phyloP scores from a whole-genome alignment of 2,329 filamentous ascomycete species.

The Fusarium sp. region DNA sequence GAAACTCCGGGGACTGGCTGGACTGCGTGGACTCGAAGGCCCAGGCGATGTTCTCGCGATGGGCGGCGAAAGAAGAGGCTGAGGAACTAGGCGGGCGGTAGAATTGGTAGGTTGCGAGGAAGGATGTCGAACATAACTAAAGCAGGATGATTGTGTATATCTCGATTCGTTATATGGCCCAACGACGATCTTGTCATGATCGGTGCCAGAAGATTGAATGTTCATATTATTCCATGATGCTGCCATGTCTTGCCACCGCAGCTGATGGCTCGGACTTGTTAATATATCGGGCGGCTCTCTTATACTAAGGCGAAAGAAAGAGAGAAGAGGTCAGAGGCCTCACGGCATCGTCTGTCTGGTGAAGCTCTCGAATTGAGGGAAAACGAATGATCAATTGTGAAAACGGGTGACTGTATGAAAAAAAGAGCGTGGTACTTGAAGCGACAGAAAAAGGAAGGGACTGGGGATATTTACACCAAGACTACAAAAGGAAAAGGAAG shows the following conservation, averaged over 20 bases:
- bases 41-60: conserved; percentile 34
- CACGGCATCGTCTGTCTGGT: conserved; percentile 16
- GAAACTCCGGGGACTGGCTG: conserved; percentile 33
- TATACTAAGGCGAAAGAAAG: conserved; percentile 3
- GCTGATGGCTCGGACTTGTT: conserved; percentile 1
- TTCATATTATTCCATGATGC: conserved; percentile 39
- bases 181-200: conserved; percentile 32
- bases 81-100: conserved; percentile 34
- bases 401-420: conserved; percentile 7
- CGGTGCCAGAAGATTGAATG: conserved; percentile 25
- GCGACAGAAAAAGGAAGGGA: neutral
- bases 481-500: conserved; percentile 3
- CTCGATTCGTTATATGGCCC: conserved; percentile 38
- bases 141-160: conserved; percentile 38
- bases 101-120: conserved; percentile 45
- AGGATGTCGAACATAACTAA: conserved; percentile 40
- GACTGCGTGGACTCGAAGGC: conserved; percentile 37
- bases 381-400: neutral
- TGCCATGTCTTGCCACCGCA: conserved; percentile 37
- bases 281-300: neutral
- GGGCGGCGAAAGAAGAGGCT: conserved; percentile 47
- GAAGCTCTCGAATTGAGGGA: conserved; percentile 3
- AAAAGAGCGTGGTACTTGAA: neutral
- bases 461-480: conserved; percentile 1
- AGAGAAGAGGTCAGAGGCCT: conserved; percentile 15